Percentiles rank a stretch among this genome's conserved stretches.
These are phyloP conservation scores for Phytophthora sp. DNA, from an alignment of 352 stramenopile genomes.

Conservation along the genomic window DNA sequence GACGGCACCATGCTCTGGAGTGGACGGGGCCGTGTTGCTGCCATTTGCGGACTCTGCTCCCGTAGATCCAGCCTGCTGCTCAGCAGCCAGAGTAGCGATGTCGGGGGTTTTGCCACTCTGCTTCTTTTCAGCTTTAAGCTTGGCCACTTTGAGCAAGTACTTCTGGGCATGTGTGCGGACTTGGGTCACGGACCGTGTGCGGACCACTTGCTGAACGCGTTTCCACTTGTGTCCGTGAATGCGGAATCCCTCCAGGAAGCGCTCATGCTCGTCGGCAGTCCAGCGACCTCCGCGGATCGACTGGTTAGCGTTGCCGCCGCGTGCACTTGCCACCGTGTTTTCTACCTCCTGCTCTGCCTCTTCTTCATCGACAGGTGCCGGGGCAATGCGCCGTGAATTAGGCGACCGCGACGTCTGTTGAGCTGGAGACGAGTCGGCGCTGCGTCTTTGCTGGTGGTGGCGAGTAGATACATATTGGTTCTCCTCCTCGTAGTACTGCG, in stretches of 20 bases:
- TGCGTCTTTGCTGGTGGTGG: constrained; percentile 27
- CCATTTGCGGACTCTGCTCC: constrained; percentile 29
- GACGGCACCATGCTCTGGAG: constrained; percentile 35
- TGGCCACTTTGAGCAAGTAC: constrained; percentile 90
- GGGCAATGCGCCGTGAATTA: constrained; percentile 54
- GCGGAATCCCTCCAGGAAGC: constrained; percentile 85
- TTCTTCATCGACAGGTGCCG: constrained; percentile 71
- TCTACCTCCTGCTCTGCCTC: constrained; percentile 65
- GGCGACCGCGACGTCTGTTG: constrained; percentile 37
- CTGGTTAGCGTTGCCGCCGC: constrained; percentile 18
- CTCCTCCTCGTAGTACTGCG: constrained; percentile 44
- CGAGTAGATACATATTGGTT: constrained; percentile 30
- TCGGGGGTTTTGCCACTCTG: constrained; percentile 41
- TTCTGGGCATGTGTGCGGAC: constrained; percentile 90
- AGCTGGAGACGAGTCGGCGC: constrained; percentile 36
- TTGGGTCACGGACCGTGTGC: constrained; percentile 88
- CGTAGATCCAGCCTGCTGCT: constrained; percentile 4
- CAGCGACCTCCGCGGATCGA: constrained; percentile 84
- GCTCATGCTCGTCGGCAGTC: constrained; percentile 87
- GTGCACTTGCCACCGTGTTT: constrained; percentile 17
- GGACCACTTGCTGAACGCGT: constrained; percentile 88
- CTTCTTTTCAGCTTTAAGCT: constrained; percentile 87
- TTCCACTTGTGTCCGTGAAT: constrained; percentile 92
- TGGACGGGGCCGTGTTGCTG: constrained; percentile 43
- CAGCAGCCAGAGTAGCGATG: constrained; percentile 35